Percentiles rank a stretch among this genome's conserved stretches.
Evolutionary conservation across 306 rosid genomes (phyloP).

Genomic region (Cyclanthera cordifolia): DNA sequence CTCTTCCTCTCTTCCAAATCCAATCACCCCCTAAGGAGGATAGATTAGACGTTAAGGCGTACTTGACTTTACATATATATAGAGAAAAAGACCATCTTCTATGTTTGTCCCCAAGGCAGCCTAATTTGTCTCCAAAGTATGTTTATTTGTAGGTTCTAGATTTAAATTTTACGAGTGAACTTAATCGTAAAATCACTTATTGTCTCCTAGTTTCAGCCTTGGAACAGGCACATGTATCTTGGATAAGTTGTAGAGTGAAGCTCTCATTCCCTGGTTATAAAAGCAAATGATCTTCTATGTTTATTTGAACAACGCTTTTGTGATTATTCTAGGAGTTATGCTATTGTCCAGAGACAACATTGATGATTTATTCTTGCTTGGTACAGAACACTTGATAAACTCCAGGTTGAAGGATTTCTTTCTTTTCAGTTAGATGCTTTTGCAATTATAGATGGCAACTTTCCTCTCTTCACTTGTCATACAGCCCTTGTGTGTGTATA

Average conservation of each 20-base stretch:
- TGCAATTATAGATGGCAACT: conserved; percentile 39
- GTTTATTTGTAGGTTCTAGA: too few species aligned
- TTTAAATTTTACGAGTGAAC: too few species aligned
- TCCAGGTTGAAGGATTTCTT: background rate
- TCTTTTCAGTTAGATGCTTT: conserved; percentile 8
- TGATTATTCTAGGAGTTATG: background rate
- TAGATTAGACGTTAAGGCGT: background rate
- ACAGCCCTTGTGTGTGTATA: conserved; percentile 16
- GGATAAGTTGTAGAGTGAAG: too few species aligned
- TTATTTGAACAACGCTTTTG: background rate
- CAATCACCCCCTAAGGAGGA: too few species aligned
- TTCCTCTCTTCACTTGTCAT: conserved; percentile 25
- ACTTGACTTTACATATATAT: background rate
- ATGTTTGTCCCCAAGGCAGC: too few species aligned
- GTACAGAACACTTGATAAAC: background rate
- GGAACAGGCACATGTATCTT: too few species aligned
- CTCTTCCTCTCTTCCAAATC: too few species aligned
- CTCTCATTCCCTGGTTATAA: too few species aligned
- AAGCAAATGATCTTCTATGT: background rate
- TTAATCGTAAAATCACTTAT: too few species aligned
- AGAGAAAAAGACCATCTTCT: too few species aligned
- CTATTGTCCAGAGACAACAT: background rate
- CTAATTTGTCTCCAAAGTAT: too few species aligned
- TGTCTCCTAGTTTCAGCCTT: too few species aligned
- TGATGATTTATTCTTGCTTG: conserved; percentile 5